Percentiles rank a stretch among this genome's conserved stretches.
phyloP scores from a whole-genome alignment of 2,329 filamentous ascomycete species.

The Trichoderma harzianum region DNA sequence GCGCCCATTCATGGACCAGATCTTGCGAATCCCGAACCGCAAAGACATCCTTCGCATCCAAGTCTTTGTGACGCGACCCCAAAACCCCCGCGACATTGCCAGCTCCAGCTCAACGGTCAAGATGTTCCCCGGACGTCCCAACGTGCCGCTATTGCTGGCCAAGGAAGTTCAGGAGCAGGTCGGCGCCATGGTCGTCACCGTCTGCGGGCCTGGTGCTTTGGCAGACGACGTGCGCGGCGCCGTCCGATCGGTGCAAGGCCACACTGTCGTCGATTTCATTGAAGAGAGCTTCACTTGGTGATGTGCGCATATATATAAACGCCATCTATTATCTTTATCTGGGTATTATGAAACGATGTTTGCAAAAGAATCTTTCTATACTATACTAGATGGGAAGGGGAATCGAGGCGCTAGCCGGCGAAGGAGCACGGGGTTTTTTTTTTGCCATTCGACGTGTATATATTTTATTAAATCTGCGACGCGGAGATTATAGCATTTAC shows the following conservation, averaged over 20 bases:
- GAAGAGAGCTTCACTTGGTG: conserved; percentile 74
- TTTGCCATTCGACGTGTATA: conserved; percentile 29
- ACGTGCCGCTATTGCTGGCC: conserved; percentile 72
- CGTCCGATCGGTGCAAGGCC: conserved; percentile 60
- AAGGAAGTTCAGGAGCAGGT: conserved; percentile 79
- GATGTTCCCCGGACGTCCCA: conserved; percentile 87
- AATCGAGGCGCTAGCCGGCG: conserved; percentile 3
- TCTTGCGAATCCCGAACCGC: conserved; percentile 75
- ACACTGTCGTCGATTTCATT: conserved; percentile 66
- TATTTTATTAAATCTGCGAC: conserved; percentile 24
- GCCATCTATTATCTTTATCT: neutral
- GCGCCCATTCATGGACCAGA: conserved; percentile 72
- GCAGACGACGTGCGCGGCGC: conserved; percentile 72
- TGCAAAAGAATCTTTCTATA: neutral
- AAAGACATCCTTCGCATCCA: conserved; percentile 81
- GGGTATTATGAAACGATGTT: conserved; percentile 7
- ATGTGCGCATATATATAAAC: conserved; percentile 15
- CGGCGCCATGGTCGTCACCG: conserved; percentile 84
- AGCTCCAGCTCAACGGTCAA: conserved; percentile 77
- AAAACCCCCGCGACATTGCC: conserved; percentile 76
- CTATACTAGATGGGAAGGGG: conserved; percentile 14
- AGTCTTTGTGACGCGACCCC: conserved; percentile 85
- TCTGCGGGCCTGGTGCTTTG: conserved; percentile 72
- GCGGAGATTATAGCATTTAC: conserved; percentile 23
- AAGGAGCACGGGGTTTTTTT: neutral